Conservation (phyloP, 139 green algal species). For the Coelastrella sp. region DNA sequence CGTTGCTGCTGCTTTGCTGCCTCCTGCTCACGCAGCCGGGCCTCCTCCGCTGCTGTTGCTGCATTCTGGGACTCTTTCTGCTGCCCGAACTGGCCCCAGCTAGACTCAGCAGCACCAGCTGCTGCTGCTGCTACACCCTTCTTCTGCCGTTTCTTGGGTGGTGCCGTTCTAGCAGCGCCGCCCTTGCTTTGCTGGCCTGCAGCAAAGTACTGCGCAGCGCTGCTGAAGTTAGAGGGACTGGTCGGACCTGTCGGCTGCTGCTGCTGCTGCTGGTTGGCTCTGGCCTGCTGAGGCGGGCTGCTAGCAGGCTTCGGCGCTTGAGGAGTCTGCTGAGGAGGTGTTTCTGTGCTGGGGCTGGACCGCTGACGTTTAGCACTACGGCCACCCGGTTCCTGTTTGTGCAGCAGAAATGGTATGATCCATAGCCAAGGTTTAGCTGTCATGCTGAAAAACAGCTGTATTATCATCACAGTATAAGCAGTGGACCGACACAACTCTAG, state of each 20-base stretch:
- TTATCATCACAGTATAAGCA: too few relatives aligned
- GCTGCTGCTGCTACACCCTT: not conserved
- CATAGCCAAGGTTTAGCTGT: too few relatives aligned
- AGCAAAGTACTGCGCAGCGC: not conserved
- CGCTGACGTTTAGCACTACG: not conserved
- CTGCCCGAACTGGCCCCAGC: conserved; percentile 17
- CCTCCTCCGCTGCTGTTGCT: not conserved
- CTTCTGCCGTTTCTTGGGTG: not conserved
- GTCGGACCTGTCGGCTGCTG: not conserved
- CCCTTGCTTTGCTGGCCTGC: not conserved
- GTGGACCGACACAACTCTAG: too few relatives aligned
- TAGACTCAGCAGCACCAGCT: not conserved
- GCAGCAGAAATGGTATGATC: not conserved
- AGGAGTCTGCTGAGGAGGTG: not conserved
- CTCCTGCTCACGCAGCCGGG: not conserved
- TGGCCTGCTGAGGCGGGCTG: not conserved
- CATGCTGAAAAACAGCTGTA: too few relatives aligned
- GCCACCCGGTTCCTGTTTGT: not conserved
- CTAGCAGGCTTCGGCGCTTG: not conserved
- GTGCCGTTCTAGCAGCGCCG: not conserved
- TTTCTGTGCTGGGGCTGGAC: not conserved
- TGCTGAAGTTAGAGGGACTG: not conserved
- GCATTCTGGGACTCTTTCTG: not conserved
- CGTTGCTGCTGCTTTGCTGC: conserved; percentile 5
- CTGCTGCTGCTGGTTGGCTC: not conserved